These are phyloP conservation scores for Xylaria sp. DNA, from an alignment of 2,329 filamentous ascomycete species.

Conservation along the genomic window DNA sequence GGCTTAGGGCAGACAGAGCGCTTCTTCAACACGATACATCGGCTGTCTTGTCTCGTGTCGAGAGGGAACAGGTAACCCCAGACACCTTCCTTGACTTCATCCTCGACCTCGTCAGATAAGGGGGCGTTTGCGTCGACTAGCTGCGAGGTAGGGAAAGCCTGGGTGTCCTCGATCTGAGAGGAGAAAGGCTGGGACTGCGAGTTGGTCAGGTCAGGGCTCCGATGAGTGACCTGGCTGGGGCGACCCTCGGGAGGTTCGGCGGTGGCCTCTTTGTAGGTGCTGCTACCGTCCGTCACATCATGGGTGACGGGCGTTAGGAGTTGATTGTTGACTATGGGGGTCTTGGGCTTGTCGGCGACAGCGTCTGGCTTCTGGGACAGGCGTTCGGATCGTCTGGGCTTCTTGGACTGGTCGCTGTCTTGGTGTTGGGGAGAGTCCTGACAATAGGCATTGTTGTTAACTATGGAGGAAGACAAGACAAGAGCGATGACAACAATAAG, in stretches of 20 bases:
- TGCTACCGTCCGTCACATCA: constrained; percentile 50
- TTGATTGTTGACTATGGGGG: constrained; percentile 54
- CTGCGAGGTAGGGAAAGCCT: constrained; percentile 62
- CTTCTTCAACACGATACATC: constrained; percentile 66
- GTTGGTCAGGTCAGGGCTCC: constrained; percentile 43
- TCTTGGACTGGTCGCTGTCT: constrained; percentile 63
- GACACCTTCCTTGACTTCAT: constrained; percentile 77
- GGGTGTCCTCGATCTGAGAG: constrained; percentile 59
- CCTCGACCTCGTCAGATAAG: constrained; percentile 75
- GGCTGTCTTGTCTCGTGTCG: constrained; percentile 62
- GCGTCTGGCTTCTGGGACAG: constrained; percentile 49
- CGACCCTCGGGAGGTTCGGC: constrained; percentile 61
- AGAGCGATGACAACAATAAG: neutral
- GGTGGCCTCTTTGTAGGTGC: constrained; percentile 60
- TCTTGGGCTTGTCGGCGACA: constrained; percentile 42
- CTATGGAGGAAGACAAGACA: constrained; percentile 14
- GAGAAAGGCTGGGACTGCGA: constrained; percentile 44
- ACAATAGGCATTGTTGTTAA: constrained; percentile 18
- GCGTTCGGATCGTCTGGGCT: constrained; percentile 73
- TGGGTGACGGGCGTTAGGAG: constrained; percentile 78
- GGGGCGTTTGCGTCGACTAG: constrained; percentile 66
- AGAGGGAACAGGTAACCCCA: constrained; percentile 94
- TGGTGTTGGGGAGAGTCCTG: constrained; percentile 49
- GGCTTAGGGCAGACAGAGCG: constrained; percentile 64
- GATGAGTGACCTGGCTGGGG: constrained; percentile 50